Conservation (phyloP, 257 asterid genomes). For the Schizonepeta tenuifolia region DNA sequence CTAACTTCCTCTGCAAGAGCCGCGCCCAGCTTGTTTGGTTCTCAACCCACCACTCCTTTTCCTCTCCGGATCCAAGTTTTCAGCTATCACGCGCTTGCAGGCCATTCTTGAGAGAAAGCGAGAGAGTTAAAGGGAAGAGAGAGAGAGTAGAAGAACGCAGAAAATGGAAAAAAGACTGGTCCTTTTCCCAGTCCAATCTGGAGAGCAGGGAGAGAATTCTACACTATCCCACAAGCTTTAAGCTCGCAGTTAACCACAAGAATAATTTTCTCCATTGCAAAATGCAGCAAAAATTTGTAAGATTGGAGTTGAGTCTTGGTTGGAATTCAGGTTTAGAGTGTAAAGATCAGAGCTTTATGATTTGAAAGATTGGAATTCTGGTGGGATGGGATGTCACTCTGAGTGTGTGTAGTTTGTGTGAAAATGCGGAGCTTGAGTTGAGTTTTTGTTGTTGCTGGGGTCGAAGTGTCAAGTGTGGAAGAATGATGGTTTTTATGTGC, state of each 20-base stretch:
- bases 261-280: constrained; percentile 67
- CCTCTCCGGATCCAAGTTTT: constrained; percentile 89
- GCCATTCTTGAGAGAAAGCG: constrained; percentile 64
- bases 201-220: constrained; percentile 32
- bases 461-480: constrained; percentile 32
- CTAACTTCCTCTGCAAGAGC: constrained; percentile 99
- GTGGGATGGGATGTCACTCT: constrained; percentile 4
- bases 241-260: constrained; percentile 66
- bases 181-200: constrained; percentile 10
- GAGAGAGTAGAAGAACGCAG: constrained; percentile 3
- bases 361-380: constrained; percentile 10
- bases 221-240: constrained; percentile 90
- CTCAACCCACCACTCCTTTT: constrained; percentile 92
- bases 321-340: neutral
- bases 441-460: constrained; percentile 29
- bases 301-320: constrained; percentile 1
- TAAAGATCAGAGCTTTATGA: constrained; percentile 49
- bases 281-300: constrained; percentile 16
- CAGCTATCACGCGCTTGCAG: constrained; percentile 51
- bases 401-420: constrained; percentile 29
- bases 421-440: constrained; percentile 23
- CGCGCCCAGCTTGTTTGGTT: constrained; percentile 97
- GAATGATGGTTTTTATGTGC: constrained; percentile 51
- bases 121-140: constrained; percentile 26
- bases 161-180: neutral